phyloP scores from a whole-genome alignment of 176 grass and related monocot species.

The Tillandsia leiboldiana region DNA sequence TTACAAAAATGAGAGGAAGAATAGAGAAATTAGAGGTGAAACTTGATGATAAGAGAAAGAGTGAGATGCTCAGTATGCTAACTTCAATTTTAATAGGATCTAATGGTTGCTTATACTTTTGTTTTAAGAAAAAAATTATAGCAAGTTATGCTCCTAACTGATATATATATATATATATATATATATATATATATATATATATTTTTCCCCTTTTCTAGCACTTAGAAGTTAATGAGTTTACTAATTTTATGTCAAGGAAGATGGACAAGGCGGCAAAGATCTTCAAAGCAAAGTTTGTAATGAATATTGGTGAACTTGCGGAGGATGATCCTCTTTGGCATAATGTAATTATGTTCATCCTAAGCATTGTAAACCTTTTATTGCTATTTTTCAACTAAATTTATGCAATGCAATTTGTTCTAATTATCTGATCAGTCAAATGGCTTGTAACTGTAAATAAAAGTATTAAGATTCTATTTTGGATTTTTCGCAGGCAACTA shows the following conservation, averaged over 20 bases:
- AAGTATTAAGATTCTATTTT: background rate
- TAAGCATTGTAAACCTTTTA: background rate
- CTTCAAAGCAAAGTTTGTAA: constrained; percentile 57
- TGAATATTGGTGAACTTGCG: constrained; percentile 47
- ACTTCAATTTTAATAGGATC: too few species aligned
- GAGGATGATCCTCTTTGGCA: constrained; percentile 43
- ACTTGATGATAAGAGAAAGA: too few species aligned
- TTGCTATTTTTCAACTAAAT: background rate
- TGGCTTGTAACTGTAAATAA: constrained; percentile 1
- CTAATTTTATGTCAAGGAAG: constrained; percentile 34
- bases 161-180: background rate
- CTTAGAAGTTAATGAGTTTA: background rate
- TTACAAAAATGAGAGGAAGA: too few species aligned
- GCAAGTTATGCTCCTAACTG: too few species aligned
- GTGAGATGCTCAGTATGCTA: too few species aligned
- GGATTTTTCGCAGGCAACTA: constrained; percentile 40
- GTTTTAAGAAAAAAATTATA: background rate
- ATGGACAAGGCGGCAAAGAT: constrained; percentile 45
- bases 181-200: too few species aligned
- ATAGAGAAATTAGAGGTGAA: too few species aligned
- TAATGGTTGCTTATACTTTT: background rate
- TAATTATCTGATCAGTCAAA: background rate
- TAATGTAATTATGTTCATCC: constrained; percentile 42
- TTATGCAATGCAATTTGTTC: background rate
- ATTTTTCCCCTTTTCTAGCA: background rate